Base-by-base conservation (phyloP, 106 monocot genomes). In the Allium sativum region DNA sequence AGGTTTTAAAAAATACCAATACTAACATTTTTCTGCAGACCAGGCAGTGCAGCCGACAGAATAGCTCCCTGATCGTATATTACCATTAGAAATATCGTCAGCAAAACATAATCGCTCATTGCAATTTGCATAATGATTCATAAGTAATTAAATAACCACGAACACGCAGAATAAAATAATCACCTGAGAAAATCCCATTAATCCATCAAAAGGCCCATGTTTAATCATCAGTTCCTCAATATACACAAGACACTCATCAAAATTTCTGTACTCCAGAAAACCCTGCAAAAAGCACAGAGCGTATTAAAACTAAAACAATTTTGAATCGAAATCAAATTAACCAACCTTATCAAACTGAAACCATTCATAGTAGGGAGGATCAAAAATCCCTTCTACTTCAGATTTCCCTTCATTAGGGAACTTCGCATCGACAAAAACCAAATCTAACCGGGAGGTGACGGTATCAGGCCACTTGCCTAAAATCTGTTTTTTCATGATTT, bases 101-200 rank as follows among this genome's bases (percentile, higher is more conserved):
- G 31, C 31, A 31, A 31, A 48, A 12, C 8, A 50, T 62, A 47
- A 48, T 3, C 11, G 21, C 21, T 6, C 41, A 48, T 62, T 22
- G n/a, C n/a, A n/a, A n/a, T n/a, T n/a, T n/a, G 31, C 31, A 31
- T 31, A 31, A 31, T 31, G 31, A 31, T 31, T 31, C 31, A 31
- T 31, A 31, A 31, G 5, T 31, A 31, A 31, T 31, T 31, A 31
- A 31, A 31, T 31, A 2, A 1, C 4, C 5, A 31, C 4, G 31
- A 31, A 31, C 31, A 31, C 5, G 31, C 44, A 12, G 41, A 14
- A 10, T 18, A 63, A 55, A 21, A 18, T 19, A 40, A 40, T 12
- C 58, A 88, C 98, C 85, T 88, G 98, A 40, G 98, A 98, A 73
- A 98, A 98, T 14, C 98, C 92, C 82, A 98, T 85, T 51, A 98